phyloP scores from a whole-genome alignment of 1,284 basidiomycete species.

The Crepidotus sp. region DNA sequence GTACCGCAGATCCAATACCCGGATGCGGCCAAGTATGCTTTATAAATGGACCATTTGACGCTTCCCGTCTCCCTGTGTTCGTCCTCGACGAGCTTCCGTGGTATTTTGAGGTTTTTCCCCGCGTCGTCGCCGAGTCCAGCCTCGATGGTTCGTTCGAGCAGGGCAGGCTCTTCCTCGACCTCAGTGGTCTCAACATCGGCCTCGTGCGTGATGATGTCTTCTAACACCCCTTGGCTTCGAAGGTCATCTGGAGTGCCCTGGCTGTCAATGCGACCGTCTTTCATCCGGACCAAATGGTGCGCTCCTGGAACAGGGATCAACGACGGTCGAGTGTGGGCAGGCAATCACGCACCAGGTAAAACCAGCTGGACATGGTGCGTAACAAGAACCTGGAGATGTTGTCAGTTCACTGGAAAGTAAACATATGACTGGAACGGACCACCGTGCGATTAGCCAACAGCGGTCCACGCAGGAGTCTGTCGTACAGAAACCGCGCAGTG shows the following conservation, averaged over 20 bases:
- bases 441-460: slow-evolving; percentile 15
- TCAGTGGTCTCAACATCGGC: slow-evolving; percentile 29
- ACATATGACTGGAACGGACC: neutral
- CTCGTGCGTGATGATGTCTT: slow-evolving; percentile 49
- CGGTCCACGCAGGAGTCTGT: slow-evolving; percentile 12
- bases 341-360: slow-evolving; percentile 1
- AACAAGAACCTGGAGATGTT: slow-evolving; percentile 5
- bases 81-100: slow-evolving; percentile 58
- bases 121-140: neutral
- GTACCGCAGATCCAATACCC: slow-evolving; percentile 58
- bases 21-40: slow-evolving; percentile 67
- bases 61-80: slow-evolving; percentile 66
- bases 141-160: neutral
- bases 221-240: slow-evolving; percentile 38
- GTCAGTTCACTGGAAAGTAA: neutral
- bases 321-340: neutral
- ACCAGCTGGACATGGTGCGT: slow-evolving; percentile 16
- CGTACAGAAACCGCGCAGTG: slow-evolving; percentile 61
- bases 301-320: neutral
- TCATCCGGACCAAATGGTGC: slow-evolving; percentile 14
- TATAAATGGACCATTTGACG: slow-evolving; percentile 75
- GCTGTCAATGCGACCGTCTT: slow-evolving; percentile 17
- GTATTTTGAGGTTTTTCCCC: slow-evolving; percentile 32
- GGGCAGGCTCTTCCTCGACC: slow-evolving; percentile 25
- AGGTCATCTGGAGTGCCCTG: slow-evolving; percentile 13